Percentiles rank a stretch among this genome's conserved stretches.
phyloP scores from a whole-genome alignment of 176 grass and related monocot species.

The Tillandsia leiboldiana region DNA sequence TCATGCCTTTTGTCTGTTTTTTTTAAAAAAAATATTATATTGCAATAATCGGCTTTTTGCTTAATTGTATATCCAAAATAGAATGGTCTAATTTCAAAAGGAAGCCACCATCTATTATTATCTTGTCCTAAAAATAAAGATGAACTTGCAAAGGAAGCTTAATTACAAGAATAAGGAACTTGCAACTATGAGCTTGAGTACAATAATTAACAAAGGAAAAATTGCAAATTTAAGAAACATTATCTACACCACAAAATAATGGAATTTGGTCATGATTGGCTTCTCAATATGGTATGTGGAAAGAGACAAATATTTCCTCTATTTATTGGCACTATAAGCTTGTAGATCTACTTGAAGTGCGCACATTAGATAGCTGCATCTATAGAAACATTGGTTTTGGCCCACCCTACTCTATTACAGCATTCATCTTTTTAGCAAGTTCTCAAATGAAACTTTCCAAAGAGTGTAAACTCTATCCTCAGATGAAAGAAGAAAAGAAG shows the following conservation, averaged over 20 bases:
- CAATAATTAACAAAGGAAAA: background rate
- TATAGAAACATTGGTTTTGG: too few species aligned
- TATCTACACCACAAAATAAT: slow-evolving; percentile 7
- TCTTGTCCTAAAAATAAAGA: background rate
- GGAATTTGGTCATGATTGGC: slow-evolving; percentile 16
- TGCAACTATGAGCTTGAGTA: background rate
- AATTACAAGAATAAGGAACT: too few species aligned
- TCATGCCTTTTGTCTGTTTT: too few species aligned
- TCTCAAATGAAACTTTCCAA: background rate
- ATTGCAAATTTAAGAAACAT: background rate
- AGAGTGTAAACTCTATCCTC: background rate
- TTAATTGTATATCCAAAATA: too few species aligned
- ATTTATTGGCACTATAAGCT: background rate
- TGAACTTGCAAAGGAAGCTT: too few species aligned
- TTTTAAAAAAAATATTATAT: too few species aligned
- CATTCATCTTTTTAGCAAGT: background rate
- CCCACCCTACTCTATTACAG: background rate
- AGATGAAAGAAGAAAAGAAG: background rate
- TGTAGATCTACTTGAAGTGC: slow-evolving; percentile 8
- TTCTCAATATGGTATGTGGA: slow-evolving; percentile 11
- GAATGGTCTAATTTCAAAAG: background rate
- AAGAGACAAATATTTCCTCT: slow-evolving; percentile 4
- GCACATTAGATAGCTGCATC: slow-evolving; percentile 10
- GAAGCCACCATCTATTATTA: background rate
- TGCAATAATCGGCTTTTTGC: too few species aligned